A percentile compares a stretch with the other conserved stretches of the same genome.
These are phyloP conservation scores for Volvox reticuliferus DNA, from an alignment of 139 green algal species.

Conservation along the genomic window DNA sequence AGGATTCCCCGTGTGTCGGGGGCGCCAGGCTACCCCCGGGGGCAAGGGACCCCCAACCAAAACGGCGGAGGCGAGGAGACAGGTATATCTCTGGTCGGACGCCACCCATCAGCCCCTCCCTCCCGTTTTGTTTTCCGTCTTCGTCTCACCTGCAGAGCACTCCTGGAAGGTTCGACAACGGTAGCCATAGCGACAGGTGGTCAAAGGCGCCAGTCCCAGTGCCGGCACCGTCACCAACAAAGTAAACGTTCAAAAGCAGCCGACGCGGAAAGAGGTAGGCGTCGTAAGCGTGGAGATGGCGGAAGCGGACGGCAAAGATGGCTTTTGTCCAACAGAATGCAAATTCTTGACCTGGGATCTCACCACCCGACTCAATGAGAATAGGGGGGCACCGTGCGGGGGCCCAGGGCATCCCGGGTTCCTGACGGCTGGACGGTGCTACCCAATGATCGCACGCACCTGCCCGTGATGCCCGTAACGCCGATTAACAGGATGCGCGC, in stretches of 20 bases:
- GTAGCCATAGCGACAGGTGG: neutral
- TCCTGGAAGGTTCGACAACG: neutral
- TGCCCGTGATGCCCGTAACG: constrained; percentile 55
- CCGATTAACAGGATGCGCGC: constrained; percentile 47
- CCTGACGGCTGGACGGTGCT: neutral
- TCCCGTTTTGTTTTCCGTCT: neutral
- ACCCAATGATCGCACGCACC: neutral
- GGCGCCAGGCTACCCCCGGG: too few relatives aligned
- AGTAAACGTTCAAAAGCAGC: neutral
- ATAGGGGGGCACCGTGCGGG: too few relatives aligned
- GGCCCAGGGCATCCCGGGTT: neutral
- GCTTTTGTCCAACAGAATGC: neutral
- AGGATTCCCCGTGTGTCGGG: neutral
- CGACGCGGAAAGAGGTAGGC: neutral
- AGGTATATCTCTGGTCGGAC: neutral
- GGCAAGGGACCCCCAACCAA: neutral
- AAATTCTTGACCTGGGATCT: neutral
- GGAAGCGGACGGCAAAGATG: neutral
- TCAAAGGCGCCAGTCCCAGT: neutral
- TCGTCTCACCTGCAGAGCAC: neutral
- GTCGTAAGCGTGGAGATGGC: neutral
- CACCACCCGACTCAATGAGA: neutral
- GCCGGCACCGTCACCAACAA: too few relatives aligned
- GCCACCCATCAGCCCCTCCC: neutral
- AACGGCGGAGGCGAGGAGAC: too few relatives aligned